Evolutionary conservation across 371 early-diverging fungal genomes (phyloP).

Genomic region (Phascolomyces articulosus): DNA sequence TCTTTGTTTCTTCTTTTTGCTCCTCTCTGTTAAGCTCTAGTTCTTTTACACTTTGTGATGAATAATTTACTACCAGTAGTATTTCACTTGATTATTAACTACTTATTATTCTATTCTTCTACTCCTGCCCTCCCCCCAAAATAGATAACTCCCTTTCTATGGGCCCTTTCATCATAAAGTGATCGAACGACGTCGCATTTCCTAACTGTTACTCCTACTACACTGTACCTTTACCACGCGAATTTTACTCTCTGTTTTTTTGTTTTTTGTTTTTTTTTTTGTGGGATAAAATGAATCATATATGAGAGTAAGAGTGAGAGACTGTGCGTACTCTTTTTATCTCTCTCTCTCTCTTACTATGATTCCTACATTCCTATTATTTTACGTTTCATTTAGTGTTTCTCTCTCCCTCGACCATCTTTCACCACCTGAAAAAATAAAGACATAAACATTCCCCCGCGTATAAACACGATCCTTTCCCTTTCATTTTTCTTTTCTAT

Average conservation of each 20-base stretch:
- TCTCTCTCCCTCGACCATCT: neutral
- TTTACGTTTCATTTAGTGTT: neutral
- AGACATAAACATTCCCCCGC: neutral
- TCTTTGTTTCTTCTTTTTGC: too few relatives aligned
- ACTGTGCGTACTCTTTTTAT: neutral
- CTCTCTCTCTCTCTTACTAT: too few relatives aligned
- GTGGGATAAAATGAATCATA: too few relatives aligned
- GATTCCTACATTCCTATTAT: too few relatives aligned
- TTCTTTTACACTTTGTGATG: too few relatives aligned
- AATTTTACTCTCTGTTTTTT: neutral
- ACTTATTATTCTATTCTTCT: too few relatives aligned
- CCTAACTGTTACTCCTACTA: neutral
- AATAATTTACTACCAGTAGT: too few relatives aligned
- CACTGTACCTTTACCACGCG: slow-evolving; percentile 6
- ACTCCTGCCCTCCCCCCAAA: too few relatives aligned
- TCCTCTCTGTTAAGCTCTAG: too few relatives aligned
- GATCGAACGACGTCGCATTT: neutral
- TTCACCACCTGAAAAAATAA: neutral
- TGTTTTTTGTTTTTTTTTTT: neutral
- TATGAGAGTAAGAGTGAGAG: too few relatives aligned
- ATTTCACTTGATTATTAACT: too few relatives aligned
- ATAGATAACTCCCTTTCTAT: too few relatives aligned
- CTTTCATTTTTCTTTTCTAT: neutral
- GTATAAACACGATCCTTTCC: neutral
- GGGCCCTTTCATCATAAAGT: slow-evolving; percentile 5